phyloP scores from a whole-genome alignment of 208 protist genomes.

The Wallacemonas sp. region DNA sequence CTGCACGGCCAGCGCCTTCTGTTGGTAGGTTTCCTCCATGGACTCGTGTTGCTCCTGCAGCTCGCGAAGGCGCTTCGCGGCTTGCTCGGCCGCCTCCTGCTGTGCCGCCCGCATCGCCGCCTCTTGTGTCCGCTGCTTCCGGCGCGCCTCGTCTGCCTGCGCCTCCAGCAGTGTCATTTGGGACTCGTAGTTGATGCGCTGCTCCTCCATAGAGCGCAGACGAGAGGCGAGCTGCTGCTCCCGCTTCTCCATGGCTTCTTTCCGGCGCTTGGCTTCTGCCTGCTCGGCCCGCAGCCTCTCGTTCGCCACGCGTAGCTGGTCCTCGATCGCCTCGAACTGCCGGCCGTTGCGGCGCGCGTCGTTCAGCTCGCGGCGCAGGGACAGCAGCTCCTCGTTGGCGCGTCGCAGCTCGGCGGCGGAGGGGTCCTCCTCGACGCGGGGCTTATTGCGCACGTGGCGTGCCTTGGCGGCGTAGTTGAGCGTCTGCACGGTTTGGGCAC shows the following conservation, averaged over 20 bases:
- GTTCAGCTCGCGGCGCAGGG: constrained; percentile 42
- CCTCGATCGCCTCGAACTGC: constrained; percentile 40
- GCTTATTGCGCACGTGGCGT: constrained; percentile 72
- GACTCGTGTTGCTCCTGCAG: constrained; percentile 48
- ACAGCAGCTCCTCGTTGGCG: constrained; percentile 65
- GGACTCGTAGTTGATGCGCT: constrained; percentile 55
- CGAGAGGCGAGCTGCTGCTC: constrained; percentile 49
- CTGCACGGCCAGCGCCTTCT: constrained; percentile 41
- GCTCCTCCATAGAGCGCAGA: constrained; percentile 53
- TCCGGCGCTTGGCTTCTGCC: constrained; percentile 30
- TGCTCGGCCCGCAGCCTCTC: constrained; percentile 50
- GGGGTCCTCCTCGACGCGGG: constrained; percentile 73
- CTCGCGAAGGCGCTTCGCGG: constrained; percentile 38
- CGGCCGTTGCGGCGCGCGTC: constrained; percentile 37
- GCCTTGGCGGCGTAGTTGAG: constrained; percentile 85
- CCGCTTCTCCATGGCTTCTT: constrained; percentile 47
- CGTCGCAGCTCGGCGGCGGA: constrained; percentile 67
- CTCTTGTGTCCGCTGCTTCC: constrained; percentile 49
- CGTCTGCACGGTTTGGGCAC: constrained; percentile 72
- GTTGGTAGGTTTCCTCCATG: constrained; percentile 38
- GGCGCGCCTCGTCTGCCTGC: constrained; percentile 40
- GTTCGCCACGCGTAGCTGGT: constrained; percentile 47
- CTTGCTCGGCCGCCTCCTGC: constrained; percentile 23
- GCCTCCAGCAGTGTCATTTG: constrained; percentile 68
- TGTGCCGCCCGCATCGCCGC: constrained; percentile 39